These are phyloP conservation scores for Calonectria honghensis DNA, from an alignment of 2,329 filamentous ascomycete genomes.

Conservation along the genomic window DNA sequence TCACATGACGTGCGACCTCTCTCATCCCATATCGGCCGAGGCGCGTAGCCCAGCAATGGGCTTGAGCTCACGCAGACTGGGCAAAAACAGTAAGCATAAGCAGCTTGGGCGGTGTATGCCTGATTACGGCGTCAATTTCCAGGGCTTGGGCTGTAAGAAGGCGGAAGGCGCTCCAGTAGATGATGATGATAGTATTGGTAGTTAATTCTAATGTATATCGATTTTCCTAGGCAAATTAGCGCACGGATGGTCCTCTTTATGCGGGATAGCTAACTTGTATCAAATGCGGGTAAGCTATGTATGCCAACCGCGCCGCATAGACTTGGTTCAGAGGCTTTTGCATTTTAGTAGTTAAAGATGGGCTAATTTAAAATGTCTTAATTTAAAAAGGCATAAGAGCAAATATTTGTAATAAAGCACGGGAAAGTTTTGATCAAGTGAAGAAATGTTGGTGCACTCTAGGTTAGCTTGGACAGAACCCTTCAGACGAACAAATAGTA, in stretches of 20 bases:
- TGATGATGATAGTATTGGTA: too few relatives aligned
- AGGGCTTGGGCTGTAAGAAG: background rate
- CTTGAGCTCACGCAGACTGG: fast-evolving
- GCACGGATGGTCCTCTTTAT: too few relatives aligned
- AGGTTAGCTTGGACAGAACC: background rate
- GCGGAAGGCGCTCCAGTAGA: too few relatives aligned
- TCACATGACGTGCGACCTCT: background rate
- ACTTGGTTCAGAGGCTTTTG: too few relatives aligned
- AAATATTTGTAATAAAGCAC: background rate
- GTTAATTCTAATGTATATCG: too few relatives aligned
- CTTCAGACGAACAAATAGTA: background rate
- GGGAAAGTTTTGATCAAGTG: background rate
- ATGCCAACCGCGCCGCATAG: too few relatives aligned
- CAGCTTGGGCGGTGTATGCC: background rate
- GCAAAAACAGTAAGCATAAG: background rate
- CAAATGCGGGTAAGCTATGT: too few relatives aligned
- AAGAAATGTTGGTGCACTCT: background rate
- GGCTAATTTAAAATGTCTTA: background rate
- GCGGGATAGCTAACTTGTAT: too few relatives aligned
- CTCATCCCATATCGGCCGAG: background rate
- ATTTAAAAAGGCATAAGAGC: background rate
- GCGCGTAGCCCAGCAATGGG: background rate
- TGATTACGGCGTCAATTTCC: background rate
- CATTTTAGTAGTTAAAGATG: too few relatives aligned
- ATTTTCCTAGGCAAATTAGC: too few relatives aligned